Evolutionary conservation across 1,139 yeast genomes (phyloP).

Genomic region (Geotrichum klebahnii): DNA sequence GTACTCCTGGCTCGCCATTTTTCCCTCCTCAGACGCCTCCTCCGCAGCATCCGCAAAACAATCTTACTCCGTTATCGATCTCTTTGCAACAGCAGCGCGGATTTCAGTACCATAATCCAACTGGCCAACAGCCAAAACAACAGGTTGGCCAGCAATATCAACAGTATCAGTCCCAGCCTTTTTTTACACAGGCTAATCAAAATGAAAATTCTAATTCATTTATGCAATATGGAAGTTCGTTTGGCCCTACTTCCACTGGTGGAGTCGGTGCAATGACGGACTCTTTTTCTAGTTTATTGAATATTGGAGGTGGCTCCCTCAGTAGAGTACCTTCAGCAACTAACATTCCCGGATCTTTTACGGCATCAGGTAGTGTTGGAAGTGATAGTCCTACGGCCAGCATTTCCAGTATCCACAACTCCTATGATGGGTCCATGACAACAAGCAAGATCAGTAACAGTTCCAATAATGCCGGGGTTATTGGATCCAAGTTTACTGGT

Average conservation of each 20-base stretch:
- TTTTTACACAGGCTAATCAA: neutral
- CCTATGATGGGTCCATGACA: conserved; percentile 4
- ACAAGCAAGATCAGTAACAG: conserved; percentile 11
- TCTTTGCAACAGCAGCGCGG: conserved; percentile 31
- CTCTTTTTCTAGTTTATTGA: conserved; percentile 29
- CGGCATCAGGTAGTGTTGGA: conserved; percentile 9
- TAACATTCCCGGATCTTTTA: conserved; percentile 12
- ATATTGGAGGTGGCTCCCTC: conserved; percentile 19
- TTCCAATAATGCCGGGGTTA: conserved; percentile 19
- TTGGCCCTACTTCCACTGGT: conserved; percentile 2
- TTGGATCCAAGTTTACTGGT: conserved; percentile 19
- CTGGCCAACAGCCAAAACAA: neutral
- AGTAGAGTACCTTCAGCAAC: conserved; percentile 19
- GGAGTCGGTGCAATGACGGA: conserved; percentile 27
- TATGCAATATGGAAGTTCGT: conserved; percentile 11
- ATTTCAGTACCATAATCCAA: conserved; percentile 1
- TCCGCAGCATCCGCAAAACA: conserved; percentile 21
- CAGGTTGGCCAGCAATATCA: neutral
- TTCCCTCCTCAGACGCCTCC: conserved; percentile 35
- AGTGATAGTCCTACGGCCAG: conserved; percentile 19
- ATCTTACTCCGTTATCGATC: conserved; percentile 22
- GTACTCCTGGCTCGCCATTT: conserved; percentile 33
- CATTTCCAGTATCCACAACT: conserved; percentile 16
- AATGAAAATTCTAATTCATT: neutral
- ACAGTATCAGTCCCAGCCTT: conserved; percentile 24